Percentiles rank a stretch among this genome's conserved stretches.
phyloP scores from a whole-genome alignment of 176 grass and related monocot species.

The Carex scoparia region DNA sequence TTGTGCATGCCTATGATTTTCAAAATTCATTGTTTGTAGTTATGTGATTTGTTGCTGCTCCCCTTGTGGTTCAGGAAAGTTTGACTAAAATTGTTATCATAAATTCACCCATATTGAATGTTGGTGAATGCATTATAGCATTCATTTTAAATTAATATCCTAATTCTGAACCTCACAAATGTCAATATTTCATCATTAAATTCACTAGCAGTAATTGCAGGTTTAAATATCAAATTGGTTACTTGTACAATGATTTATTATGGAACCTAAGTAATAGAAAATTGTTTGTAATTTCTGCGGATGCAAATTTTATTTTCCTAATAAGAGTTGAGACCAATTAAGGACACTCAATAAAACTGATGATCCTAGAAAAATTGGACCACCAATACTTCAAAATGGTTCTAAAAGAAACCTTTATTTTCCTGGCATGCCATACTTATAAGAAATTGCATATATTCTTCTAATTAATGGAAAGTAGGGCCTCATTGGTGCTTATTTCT shows the following conservation, averaged over 20 bases:
- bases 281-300: not conserved
- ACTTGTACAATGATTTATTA: not conserved
- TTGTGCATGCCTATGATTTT: not conserved
- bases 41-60: not conserved
- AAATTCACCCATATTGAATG: not conserved
- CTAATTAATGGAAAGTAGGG: not conserved
- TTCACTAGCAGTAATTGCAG: not conserved
- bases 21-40: not conserved
- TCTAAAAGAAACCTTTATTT: not conserved
- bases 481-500: not conserved
- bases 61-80: not conserved
- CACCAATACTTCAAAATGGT: not conserved
- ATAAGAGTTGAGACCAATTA: not conserved
- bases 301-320: not conserved
- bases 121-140: not conserved
- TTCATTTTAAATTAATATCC: not conserved
- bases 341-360: not conserved
- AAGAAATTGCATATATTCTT: not conserved
- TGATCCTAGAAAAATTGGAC: not conserved
- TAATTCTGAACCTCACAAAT: not conserved
- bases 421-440: not conserved
- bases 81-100: not conserved
- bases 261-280: not conserved
- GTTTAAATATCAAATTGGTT: not conserved
- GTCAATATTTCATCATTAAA: not conserved